Evolutionary conservation across 225 moss, liverwort and hornwort species (phyloP), one percentile per base, ranked within the genome.

Genomic region (Sphagnum contortum): DNA sequence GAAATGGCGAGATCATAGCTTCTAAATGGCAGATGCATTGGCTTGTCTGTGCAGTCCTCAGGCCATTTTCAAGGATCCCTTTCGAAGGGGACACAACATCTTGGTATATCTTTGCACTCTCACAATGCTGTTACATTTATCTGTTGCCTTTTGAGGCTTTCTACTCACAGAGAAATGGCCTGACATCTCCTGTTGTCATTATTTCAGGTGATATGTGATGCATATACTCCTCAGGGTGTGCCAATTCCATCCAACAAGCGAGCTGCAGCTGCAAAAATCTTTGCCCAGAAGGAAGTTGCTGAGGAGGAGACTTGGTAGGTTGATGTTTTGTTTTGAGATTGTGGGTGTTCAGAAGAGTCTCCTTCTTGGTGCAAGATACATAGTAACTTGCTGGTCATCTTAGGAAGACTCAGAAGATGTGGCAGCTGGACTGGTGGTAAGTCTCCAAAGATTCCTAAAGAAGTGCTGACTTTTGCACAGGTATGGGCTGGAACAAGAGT

Each of bases 401-500:
- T 5, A 5, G 6, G 52, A 52, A 29, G 29, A 29, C 29, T 29
- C 29, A 29, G 29, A 29, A 29, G 29, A 29, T 29, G 29, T 29
- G 29, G 29, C 29, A 29, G 1, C 29, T 29, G 52, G 6, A 5
- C 6, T 52, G 6, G 7, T 5, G 9, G 7, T 52, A 9, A 52
- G 2, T 9, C 9, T 9, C 52, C 7, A 52, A 52, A 9, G 12
- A 13, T 60, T 29, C 29, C 5, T 13, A 6, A 45, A 13, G 59
- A 13, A 6, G 2, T 64, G 4, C 2, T 7, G 56, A 29, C 48
- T 64, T 1, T 50, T 45, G 29, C 29, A 29, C 64, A 83, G 83
- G 83, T 84, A 52, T 48, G 83, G 83, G 3, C 71, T 84, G 12
- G 83, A 84, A 63, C 83, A 84, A 64, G 83, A 84, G 67, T 84